Evolutionary conservation across 768 basidiomycete species (phyloP).

Genomic region (Naematelia aurantialba): DNA sequence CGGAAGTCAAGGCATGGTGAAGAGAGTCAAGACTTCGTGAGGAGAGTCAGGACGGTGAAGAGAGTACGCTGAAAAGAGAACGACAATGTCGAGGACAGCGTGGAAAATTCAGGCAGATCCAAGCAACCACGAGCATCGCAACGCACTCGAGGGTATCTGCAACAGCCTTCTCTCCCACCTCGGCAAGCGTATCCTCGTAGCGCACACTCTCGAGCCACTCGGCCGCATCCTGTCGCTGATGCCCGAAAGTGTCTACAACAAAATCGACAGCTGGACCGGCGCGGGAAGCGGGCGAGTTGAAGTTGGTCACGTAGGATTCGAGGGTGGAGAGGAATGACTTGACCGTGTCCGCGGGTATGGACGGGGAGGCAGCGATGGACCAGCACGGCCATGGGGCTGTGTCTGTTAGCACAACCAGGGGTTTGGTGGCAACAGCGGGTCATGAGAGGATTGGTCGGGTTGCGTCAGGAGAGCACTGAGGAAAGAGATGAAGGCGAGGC

Average conservation of each 20-base stretch:
- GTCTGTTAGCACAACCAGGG: not conserved
- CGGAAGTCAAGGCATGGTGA: too few relatives aligned
- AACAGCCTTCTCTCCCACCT: constrained; percentile 65
- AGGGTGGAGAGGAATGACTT: constrained; percentile 63
- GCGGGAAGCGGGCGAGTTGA: constrained; percentile 56
- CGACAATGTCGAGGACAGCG: too few relatives aligned
- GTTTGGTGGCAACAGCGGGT: not conserved
- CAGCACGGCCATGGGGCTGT: constrained; percentile 97
- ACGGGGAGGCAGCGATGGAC: constrained; percentile 83
- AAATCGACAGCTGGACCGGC: constrained; percentile 67
- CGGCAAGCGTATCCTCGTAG: constrained; percentile 66
- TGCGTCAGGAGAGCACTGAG: not conserved
- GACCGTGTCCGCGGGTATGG: constrained; percentile 55
- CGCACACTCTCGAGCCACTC: constrained; percentile 80
- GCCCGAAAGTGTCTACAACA: constrained; percentile 73
- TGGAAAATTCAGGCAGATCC: too few relatives aligned
- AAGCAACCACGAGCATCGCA: too few relatives aligned
- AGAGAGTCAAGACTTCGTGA: too few relatives aligned
- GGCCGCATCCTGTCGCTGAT: constrained; percentile 74
- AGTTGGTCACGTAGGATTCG: constrained; percentile 63
- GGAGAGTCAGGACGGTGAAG: too few relatives aligned
- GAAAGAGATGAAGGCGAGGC: not conserved
- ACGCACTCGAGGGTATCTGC: constrained; percentile 66
- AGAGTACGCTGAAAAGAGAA: too few relatives aligned
- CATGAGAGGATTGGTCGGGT: not conserved